Evolutionary conservation across 1,284 basidiomycete genomes (phyloP).

Genomic region (Rhodofomes roseus): DNA sequence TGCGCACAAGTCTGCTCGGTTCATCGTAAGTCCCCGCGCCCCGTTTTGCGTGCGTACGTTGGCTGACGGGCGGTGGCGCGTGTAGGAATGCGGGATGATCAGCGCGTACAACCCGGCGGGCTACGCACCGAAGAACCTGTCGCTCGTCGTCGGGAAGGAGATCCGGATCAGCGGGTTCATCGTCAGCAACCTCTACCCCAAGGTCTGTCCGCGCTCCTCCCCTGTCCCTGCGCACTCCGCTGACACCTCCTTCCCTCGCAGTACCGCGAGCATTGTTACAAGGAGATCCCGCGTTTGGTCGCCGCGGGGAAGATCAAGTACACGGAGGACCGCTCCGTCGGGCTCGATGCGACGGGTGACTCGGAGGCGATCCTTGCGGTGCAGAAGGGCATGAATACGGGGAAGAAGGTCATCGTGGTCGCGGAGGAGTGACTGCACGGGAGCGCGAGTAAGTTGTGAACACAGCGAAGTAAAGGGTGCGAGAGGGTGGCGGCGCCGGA

Average conservation of each 20-base stretch:
- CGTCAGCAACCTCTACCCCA: constrained; percentile 36
- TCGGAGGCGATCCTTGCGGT: constrained; percentile 48
- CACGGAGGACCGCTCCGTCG: constrained; percentile 47
- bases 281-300: constrained; percentile 46
- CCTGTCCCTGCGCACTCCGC: too few species aligned
- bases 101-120: constrained; percentile 26
- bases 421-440: constrained; percentile 29
- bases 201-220: too few species aligned
- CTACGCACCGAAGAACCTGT: constrained; percentile 27
- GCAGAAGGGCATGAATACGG: constrained; percentile 55
- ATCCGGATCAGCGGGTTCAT: constrained; percentile 62
- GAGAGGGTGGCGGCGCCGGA: too few species aligned
- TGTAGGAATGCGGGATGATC: constrained; percentile 27
- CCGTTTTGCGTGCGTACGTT: background rate
- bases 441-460: too few species aligned
- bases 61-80: background rate
- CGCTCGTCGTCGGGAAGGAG: constrained; percentile 43
- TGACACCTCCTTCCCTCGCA: constrained; percentile 17
- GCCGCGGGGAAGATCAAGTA: constrained; percentile 59
- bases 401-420: constrained; percentile 53
- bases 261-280: constrained; percentile 43
- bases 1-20: constrained; percentile 49
- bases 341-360: constrained; percentile 49
- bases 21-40: constrained; percentile 42
- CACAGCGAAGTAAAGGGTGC: too few species aligned